Evolutionary conservation across 352 stramenopile species (phyloP).

Genomic region (Globisporangium abappressorium): DNA sequence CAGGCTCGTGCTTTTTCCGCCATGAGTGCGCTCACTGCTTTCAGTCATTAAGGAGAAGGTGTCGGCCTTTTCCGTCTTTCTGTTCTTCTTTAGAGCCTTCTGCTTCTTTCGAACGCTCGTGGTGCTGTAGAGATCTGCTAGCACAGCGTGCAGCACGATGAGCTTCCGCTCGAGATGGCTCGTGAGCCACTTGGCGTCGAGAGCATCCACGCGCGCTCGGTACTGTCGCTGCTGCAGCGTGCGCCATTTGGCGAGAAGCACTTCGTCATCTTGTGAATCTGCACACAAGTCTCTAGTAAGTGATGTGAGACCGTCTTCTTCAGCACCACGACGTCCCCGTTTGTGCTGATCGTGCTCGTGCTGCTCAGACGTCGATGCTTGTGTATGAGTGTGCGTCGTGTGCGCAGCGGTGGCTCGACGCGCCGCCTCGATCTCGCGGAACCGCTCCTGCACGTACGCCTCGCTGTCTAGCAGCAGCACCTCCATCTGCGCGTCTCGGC

Average conservation of each 20-base stretch:
- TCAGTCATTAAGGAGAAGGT: no score
- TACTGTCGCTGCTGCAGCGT: slow-evolving; percentile 8
- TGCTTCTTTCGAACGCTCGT: neutral
- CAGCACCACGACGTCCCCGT: neutral
- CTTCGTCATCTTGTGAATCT: neutral
- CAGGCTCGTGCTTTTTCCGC: slow-evolving; percentile 4
- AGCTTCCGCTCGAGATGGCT: slow-evolving; percentile 40
- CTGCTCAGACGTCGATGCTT: neutral
- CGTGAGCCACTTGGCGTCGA: slow-evolving; percentile 27
- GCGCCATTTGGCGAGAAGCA: neutral
- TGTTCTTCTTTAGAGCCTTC: neutral
- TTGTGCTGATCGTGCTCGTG: neutral
- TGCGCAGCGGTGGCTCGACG: neutral
- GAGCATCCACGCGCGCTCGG: slow-evolving; percentile 18
- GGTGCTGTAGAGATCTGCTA: slow-evolving; percentile 26
- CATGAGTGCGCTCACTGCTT: neutral
- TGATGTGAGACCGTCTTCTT: neutral
- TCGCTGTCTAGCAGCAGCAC: slow-evolving; percentile 44
- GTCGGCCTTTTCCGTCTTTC: neutral
- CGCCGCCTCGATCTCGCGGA: slow-evolving; percentile 34
- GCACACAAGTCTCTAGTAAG: neutral
- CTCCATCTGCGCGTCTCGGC: slow-evolving; percentile 24
- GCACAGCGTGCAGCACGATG: slow-evolving; percentile 26
- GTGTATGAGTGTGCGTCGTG: neutral
- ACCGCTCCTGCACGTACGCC: slow-evolving; percentile 47